A percentile compares a stretch with the other conserved stretches of the same genome.
Evolutionary conservation across 352 stramenopile species (phyloP).

Genomic region (Phytophthora nicotianae): DNA sequence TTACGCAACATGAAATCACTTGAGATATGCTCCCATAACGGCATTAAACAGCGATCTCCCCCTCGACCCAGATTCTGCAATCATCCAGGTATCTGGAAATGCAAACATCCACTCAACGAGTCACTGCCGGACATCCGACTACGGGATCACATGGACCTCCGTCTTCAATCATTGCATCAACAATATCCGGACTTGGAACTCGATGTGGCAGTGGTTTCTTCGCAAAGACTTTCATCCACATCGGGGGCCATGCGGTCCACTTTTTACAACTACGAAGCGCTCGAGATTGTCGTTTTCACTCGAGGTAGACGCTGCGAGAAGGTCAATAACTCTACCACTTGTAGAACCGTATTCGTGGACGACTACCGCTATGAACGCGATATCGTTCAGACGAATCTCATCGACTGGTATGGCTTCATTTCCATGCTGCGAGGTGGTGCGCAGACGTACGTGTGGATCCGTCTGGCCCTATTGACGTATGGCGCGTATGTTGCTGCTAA

Average conservation of each 20-base stretch:
- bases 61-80: constrained; percentile 34
- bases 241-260: constrained; percentile 17
- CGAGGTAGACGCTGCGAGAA: constrained; percentile 31
- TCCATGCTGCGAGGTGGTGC: constrained; percentile 33
- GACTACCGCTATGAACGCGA: constrained; percentile 63
- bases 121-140: constrained; percentile 23
- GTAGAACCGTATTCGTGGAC: constrained; percentile 45
- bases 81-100: constrained; percentile 34
- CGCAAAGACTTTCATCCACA: constrained; percentile 21
- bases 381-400: constrained; percentile 39
- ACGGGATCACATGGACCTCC: constrained; percentile 39
- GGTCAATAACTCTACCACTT: constrained; percentile 5
- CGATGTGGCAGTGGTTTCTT: constrained; percentile 34
- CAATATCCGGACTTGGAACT: constrained; percentile 37
- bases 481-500: constrained; percentile 6
- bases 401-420: constrained; percentile 37
- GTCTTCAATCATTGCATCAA: constrained; percentile 23
- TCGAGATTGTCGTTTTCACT: constrained; percentile 41
- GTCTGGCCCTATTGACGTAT: constrained; percentile 30
- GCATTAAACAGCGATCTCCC: not conserved
- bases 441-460: constrained; percentile 57
- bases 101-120: constrained; percentile 25
- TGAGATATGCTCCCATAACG: constrained; percentile 11
- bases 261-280: constrained; percentile 25
- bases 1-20: not conserved